phyloP scores from a whole-genome alignment of 345 rosid genomes.

The Pistacia atlantica region DNA sequence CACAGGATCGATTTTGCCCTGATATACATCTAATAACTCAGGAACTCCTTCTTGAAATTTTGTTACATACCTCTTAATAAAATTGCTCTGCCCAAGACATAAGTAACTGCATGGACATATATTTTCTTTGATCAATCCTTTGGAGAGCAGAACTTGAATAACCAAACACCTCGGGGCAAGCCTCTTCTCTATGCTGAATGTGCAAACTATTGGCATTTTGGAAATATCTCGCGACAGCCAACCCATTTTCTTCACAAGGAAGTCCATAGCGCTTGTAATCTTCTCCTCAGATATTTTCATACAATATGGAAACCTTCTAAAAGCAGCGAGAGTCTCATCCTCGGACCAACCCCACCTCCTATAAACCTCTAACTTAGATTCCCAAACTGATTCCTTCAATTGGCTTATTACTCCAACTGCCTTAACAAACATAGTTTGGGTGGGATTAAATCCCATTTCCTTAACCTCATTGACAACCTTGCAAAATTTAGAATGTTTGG shows the following conservation, averaged over 20 bases:
- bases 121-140: slow-evolving; percentile 19
- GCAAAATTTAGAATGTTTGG: not conserved
- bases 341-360: slow-evolving; percentile 30
- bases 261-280: slow-evolving; percentile 21
- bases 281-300: slow-evolving; percentile 30
- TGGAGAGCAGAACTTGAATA: slow-evolving; percentile 15
- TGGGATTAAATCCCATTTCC: slow-evolving; percentile 17
- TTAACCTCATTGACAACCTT: slow-evolving; percentile 13
- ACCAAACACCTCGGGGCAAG: slow-evolving; percentile 32
- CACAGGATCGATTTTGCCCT: not conserved
- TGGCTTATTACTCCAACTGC: not conserved
- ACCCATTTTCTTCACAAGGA: slow-evolving; percentile 33
- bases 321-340: slow-evolving; percentile 24
- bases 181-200: slow-evolving; percentile 19
- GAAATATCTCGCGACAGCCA: slow-evolving; percentile 18
- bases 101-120: not conserved
- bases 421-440: not conserved
- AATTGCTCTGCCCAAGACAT: not conserved
- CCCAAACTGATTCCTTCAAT: slow-evolving; percentile 12
- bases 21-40: not conserved
- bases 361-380: slow-evolving; percentile 12
- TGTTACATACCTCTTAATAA: not conserved
- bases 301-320: slow-evolving; percentile 25
- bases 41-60: slow-evolving; percentile 2
- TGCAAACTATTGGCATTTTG: slow-evolving; percentile 27